Conservation (phyloP, 352 stramenopile species). For the Pythium insidiosum region DNA sequence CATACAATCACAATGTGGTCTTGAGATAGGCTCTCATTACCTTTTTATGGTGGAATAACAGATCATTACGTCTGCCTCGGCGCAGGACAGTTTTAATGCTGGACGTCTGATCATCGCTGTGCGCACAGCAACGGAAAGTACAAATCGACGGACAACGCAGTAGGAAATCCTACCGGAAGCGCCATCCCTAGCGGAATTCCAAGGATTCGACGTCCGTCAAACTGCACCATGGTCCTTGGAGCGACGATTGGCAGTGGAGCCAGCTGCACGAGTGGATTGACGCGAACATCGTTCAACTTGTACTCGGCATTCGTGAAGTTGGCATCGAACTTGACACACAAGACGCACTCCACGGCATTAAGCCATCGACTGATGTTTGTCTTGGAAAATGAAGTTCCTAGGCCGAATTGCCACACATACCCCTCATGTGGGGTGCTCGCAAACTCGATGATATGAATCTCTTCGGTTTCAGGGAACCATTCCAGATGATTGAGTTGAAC, state of each 20-base stretch:
- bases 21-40: no score
- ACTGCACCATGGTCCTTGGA: conserved; percentile 16
- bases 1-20: no score
- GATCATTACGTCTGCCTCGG: no score
- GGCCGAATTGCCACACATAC: conserved; percentile 11
- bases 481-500: conserved; percentile 21
- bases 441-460: conserved; percentile 37
- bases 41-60: no score
- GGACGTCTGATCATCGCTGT: background rate
- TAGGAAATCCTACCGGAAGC: background rate
- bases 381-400: conserved; percentile 3
- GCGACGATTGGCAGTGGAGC: conserved; percentile 23
- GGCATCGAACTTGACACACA: conserved; percentile 26
- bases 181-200: background rate
- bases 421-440: conserved; percentile 11
- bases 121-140: background rate
- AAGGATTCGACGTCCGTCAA: background rate
- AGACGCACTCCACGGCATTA: conserved; percentile 22
- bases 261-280: conserved; percentile 19
- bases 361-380: conserved; percentile 10
- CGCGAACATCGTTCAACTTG: conserved; percentile 31
- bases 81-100: no score
- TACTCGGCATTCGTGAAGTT: conserved; percentile 29
- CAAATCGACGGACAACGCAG: background rate
- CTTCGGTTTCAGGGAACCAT: conserved; percentile 23